phyloP scores from a whole-genome alignment of 176 grass and related monocot genomes.

The Aegilops longissima region DNA sequence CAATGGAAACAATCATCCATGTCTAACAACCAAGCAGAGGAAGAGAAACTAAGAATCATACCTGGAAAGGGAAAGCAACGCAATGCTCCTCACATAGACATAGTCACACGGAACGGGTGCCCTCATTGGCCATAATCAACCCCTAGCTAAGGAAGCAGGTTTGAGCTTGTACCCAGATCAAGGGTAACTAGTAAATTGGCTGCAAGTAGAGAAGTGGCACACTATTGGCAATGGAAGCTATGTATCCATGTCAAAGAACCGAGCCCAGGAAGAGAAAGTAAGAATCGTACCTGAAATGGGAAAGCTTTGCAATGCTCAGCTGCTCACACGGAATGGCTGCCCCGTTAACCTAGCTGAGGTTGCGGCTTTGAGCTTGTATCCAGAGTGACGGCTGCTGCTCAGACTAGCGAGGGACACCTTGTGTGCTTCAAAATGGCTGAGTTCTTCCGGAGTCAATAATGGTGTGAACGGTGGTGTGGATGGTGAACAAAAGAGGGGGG shows the following conservation, averaged over 20 bases:
- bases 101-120: not conserved
- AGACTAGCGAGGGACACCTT: not conserved
- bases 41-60: not conserved
- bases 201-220: not conserved
- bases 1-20: not conserved
- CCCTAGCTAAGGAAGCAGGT: not conserved
- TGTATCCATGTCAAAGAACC: not conserved
- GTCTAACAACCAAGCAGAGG: not conserved
- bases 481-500: not conserved
- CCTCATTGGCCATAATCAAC: not conserved
- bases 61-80: not conserved
- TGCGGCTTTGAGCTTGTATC: not conserved
- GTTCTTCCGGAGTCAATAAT: not conserved
- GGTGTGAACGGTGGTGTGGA: not conserved
- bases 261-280: not conserved
- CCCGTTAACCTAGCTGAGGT: not conserved
- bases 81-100: not conserved
- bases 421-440: not conserved
- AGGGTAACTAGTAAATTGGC: not conserved
- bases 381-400: not conserved
- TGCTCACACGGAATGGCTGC: not conserved
- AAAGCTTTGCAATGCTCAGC: not conserved
- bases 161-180: not conserved
- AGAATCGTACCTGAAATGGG: not conserved
- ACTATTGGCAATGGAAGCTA: not conserved